Evolutionary conservation across 306 rosid genomes (phyloP).

Genomic region (Geum urbanum): DNA sequence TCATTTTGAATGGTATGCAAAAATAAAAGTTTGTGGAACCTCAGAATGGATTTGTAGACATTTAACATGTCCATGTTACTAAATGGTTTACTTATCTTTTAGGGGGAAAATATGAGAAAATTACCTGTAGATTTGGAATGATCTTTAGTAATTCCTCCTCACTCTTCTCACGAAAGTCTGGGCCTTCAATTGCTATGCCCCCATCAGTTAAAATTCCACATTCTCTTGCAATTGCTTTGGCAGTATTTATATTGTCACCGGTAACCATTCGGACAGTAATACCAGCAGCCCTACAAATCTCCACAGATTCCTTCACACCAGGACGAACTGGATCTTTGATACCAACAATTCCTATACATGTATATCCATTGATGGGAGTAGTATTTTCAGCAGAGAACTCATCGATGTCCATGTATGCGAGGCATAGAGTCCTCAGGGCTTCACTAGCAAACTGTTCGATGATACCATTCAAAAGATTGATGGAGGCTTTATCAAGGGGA

Average conservation of each 20-base stretch:
- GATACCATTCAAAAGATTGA: constrained; percentile 43
- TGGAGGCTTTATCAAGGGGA: constrained; percentile 54
- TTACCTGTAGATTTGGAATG: constrained; percentile 86
- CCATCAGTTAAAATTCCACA: constrained; percentile 83
- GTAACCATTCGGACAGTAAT: constrained; percentile 92
- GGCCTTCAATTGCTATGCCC: constrained; percentile 96
- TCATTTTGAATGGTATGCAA: not conserved
- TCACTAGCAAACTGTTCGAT: constrained; percentile 80
- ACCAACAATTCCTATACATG: constrained; percentile 91
- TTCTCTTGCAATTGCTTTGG: constrained; percentile 97
- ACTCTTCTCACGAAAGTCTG: constrained; percentile 73
- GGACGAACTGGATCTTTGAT: constrained; percentile 98
- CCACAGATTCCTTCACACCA: constrained; percentile 91
- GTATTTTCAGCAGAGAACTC: constrained; percentile 48
- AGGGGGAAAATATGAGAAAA: not conserved
- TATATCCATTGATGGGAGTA: constrained; percentile 60
- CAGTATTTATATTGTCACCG: constrained; percentile 93
- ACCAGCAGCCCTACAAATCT: constrained; percentile 90
- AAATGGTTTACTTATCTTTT: not conserved
- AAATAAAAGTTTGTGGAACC: not conserved
- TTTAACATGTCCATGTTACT: not conserved
- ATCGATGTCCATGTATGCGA: constrained; percentile 69
- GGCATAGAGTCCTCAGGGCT: constrained; percentile 93
- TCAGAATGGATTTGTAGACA: not conserved
- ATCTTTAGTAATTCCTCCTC: constrained; percentile 55